Evolutionary conservation across 2,329 filamentous ascomycete genomes (phyloP).

Genomic region (Trematosphaeria pertusa): DNA sequence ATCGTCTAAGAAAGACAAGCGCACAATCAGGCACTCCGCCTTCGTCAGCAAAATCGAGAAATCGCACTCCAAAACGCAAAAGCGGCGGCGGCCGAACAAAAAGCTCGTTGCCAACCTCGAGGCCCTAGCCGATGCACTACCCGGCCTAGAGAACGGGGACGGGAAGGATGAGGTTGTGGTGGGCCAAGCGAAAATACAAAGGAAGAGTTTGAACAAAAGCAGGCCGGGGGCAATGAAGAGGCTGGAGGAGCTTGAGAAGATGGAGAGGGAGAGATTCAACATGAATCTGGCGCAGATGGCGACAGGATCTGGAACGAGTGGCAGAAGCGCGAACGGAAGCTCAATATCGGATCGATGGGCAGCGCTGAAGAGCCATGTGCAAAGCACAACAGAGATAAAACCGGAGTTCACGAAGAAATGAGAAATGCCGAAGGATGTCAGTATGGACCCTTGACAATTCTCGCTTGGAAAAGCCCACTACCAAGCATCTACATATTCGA

Average conservation of each 20-base stretch:
- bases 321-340: conserved; percentile 10
- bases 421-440: not conserved
- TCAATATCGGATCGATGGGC: conserved; percentile 67
- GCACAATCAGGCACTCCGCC: conserved; percentile 77
- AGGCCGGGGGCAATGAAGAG: conserved; percentile 81
- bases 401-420: conserved; percentile 66
- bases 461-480: not conserved
- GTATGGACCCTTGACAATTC: not conserved
- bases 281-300: conserved; percentile 80
- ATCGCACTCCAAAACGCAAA: conserved; percentile 60
- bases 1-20: conserved; percentile 82
- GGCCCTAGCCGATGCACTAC: conserved; percentile 80
- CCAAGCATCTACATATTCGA: too few relatives aligned
- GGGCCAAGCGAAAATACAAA: conserved; percentile 69
- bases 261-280: conserved; percentile 84
- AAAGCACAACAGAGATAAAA: conserved; percentile 87
- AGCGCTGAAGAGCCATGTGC: conserved; percentile 82
- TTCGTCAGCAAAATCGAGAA: conserved; percentile 81
- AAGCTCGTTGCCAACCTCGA: conserved; percentile 80
- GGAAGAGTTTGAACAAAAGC: conserved; percentile 76
- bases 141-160: conserved; percentile 59
- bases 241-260: conserved; percentile 79
- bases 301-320: conserved; percentile 17
- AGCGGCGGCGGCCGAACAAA: conserved; percentile 73
- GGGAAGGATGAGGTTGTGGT: conserved; percentile 37